These are phyloP conservation scores for Alloascoidea africana DNA, from an alignment of 805 yeast species.

Conservation along the genomic window DNA sequence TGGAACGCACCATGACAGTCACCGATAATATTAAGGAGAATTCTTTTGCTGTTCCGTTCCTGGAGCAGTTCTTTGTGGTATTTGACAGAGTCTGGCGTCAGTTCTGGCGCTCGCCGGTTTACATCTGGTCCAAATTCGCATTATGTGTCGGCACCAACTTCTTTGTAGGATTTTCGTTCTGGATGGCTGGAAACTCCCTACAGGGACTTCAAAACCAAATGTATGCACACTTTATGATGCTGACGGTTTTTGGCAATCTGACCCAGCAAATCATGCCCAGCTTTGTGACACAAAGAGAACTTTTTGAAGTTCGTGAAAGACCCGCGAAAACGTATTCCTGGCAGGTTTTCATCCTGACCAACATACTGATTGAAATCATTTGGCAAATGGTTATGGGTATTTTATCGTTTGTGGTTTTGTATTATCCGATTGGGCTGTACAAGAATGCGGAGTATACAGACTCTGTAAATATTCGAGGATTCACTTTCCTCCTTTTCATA, in stretches of 20 bases:
- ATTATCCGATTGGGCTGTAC: slow-evolving; percentile 61
- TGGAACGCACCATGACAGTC: slow-evolving; percentile 17
- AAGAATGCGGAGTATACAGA: slow-evolving; percentile 37
- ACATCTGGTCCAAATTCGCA: slow-evolving; percentile 38
- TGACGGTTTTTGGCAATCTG: slow-evolving; percentile 39
- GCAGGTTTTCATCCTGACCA: slow-evolving; percentile 47
- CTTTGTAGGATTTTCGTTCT: slow-evolving; percentile 57
- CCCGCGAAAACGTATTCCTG: slow-evolving; percentile 60
- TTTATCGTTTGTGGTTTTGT: slow-evolving; percentile 38
- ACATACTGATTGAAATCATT: slow-evolving; percentile 52
- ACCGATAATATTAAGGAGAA: slow-evolving; percentile 20
- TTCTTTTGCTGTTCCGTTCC: slow-evolving; percentile 28
- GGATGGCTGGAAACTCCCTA: slow-evolving; percentile 38
- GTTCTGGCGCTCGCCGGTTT: slow-evolving; percentile 49
- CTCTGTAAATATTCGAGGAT: slow-evolving; percentile 26
- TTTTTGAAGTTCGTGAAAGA: slow-evolving; percentile 61
- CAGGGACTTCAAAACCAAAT: slow-evolving; percentile 44
- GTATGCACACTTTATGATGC: slow-evolving; percentile 46
- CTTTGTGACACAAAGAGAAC: slow-evolving; percentile 40
- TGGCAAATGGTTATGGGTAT: slow-evolving; percentile 51
- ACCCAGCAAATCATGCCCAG: slow-evolving; percentile 50
- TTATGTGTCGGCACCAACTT: slow-evolving; percentile 38
- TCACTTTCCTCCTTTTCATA: slow-evolving; percentile 37
- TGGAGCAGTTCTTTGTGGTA: slow-evolving; percentile 27
- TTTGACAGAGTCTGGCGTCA: slow-evolving; percentile 39